Percentiles rank a stretch among this genome's conserved stretches.
Conservation (phyloP, 148 eudicot species). For the Nepenthes gracilis region DNA sequence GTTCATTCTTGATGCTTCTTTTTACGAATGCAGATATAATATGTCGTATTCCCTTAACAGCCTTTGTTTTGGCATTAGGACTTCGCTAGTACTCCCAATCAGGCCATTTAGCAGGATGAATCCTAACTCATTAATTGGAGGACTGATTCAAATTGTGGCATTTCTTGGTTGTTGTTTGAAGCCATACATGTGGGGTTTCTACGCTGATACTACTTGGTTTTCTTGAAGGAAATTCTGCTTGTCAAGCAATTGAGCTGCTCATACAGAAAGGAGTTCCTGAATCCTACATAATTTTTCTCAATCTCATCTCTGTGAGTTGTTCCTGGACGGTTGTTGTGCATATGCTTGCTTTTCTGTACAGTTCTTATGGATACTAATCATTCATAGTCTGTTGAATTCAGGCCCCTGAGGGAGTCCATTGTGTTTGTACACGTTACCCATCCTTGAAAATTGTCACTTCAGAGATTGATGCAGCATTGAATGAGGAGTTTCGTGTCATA, state of each 20-base stretch:
- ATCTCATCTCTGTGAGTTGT: constrained; percentile 80
- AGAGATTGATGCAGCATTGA: constrained; percentile 71
- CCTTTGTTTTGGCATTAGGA: too few species aligned
- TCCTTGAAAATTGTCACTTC: constrained; percentile 87
- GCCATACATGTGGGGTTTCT: too few species aligned
- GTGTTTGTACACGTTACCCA: constrained; percentile 76
- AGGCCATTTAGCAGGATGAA: too few species aligned
- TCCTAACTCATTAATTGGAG: too few species aligned
- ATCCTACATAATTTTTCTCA: constrained; percentile 81
- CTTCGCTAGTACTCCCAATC: too few species aligned
- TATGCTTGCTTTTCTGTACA: background rate
- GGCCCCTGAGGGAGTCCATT: constrained; percentile 95
- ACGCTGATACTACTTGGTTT: too few species aligned
- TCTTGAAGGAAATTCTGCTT: constrained; percentile 85
- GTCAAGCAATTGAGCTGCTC: constrained; percentile 85
- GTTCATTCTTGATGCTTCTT: too few species aligned
- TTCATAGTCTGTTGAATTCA: constrained; percentile 3
- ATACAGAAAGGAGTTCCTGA: constrained; percentile 96
- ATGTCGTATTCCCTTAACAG: too few species aligned
- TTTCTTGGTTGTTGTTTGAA: too few species aligned
- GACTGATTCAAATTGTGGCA: too few species aligned
- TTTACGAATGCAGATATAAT: too few species aligned
- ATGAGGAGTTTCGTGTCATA: constrained; percentile 80
- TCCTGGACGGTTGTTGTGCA: background rate
- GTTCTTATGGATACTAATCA: background rate